Percentiles rank a stretch among this genome's conserved stretches.
Conservation (phyloP, 1,284 basidiomycete species). For the Rhodotorula sp. region DNA sequence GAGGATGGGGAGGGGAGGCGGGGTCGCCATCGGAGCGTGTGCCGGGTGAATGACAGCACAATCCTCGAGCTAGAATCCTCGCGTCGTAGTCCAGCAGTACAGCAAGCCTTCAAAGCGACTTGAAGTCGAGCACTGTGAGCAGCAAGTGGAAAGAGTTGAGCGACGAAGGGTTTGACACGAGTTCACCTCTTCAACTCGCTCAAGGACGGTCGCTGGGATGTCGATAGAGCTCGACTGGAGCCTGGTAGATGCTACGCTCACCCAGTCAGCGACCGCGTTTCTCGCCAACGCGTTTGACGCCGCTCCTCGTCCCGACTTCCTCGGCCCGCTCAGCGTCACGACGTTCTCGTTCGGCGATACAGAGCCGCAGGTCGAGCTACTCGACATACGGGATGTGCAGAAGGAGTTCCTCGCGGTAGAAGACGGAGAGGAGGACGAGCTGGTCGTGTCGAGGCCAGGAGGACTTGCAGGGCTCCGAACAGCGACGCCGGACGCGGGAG, state of each 20-base stretch:
- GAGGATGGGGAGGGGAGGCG: slow-evolving; percentile 16
- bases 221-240: slow-evolving; percentile 59
- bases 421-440: slow-evolving; percentile 57
- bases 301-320: slow-evolving; percentile 78
- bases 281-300: slow-evolving; percentile 76
- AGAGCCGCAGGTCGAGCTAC: slow-evolving; percentile 80
- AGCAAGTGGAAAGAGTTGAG: not conserved
- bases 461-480: too few species aligned
- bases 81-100: too few species aligned
- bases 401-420: slow-evolving; percentile 85
- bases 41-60: not conserved
- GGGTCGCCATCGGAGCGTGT: not conserved
- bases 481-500: too few species aligned
- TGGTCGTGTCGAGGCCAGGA: too few species aligned
- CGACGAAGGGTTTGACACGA: not conserved
- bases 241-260: slow-evolving; percentile 64
- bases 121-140: not conserved
- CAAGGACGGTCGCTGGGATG: slow-evolving; percentile 44
- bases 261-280: slow-evolving; percentile 66
- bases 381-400: slow-evolving; percentile 90
- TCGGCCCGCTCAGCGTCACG: slow-evolving; percentile 83
- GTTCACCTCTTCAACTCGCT: not conserved
- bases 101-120: not conserved
- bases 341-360: slow-evolving; percentile 82
- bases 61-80: too few species aligned